Base-by-base conservation (phyloP, 441 rosid species). In the Corymbia citriodora region DNA sequence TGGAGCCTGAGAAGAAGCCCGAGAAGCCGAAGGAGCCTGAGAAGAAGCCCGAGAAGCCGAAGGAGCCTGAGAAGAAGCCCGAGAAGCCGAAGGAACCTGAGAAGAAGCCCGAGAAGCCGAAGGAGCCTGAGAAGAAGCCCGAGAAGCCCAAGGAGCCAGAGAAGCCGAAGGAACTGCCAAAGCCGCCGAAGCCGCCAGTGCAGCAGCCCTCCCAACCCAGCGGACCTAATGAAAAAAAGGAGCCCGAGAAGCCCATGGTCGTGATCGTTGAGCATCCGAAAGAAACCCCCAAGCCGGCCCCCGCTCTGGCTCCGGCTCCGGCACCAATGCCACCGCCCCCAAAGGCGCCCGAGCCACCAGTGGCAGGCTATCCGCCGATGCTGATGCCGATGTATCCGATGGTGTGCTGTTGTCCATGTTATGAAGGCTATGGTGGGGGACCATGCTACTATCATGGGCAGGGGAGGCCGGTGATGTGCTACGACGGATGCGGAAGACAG, bases 371-470 rank as follows among this genome's bases (percentile, higher is more conserved):
- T 72, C 92, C 29, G 27, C 88, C 91, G 70, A 52, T 88, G 45
- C 55, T 3, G 55, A 53, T 53, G 55, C 88, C 88, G 86, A 54
- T 87, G 89, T 90, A 72, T 74, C 92, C 90, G 2, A 16, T 89
- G n/a, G 12, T 89, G 70, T 96, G 96, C 16, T 55, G 74, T 54
- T 91, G 92, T 55, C 89, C 95, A 2, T 96, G 93, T 90, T 92
- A 91, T 15, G 90, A 65, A 1, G 93, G 95, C 10, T 90, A 13
- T 3, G 90, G 90, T 27, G n/a, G 86, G 53, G 92, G 92, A 10
- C 93, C 92, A 8, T 94, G 94, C 87, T 50, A 74, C 18, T 70
- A 9, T 68, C 57, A 82, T 5, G 88, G 52, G 50, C 36, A 53
- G 15, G 40, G 90, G 7, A 89, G 53, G 87, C 90, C 68, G 19